Evolutionary conservation across 352 stramenopile genomes (phyloP).

Genomic region (Phytophthora sp.): DNA sequence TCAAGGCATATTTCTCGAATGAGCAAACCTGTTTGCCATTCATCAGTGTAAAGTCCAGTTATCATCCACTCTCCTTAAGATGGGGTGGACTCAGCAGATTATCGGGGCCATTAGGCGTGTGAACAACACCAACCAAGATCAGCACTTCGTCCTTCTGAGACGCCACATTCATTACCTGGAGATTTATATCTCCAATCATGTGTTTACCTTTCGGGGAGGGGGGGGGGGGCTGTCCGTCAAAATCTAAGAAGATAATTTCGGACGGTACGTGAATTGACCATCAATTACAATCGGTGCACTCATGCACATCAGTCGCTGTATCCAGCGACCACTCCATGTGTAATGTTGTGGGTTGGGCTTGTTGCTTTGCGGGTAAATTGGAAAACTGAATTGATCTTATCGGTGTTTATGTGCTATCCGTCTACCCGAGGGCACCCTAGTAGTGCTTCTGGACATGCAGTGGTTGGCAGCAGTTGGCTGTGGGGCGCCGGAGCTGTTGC

Average conservation of each 20-base stretch:
- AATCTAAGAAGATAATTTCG: background rate
- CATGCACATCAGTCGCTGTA: background rate
- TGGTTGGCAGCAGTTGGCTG: too few relatives aligned
- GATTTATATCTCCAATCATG: background rate
- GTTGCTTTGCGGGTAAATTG: too few relatives aligned
- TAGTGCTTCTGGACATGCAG: too few relatives aligned
- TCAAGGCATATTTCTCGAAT: too few relatives aligned
- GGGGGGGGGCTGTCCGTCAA: background rate
- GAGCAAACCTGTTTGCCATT: too few relatives aligned
- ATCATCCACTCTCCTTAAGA: background rate
- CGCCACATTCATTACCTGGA: too few relatives aligned
- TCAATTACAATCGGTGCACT: background rate
- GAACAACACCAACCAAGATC: background rate
- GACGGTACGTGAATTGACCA: background rate
- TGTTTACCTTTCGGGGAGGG: background rate
- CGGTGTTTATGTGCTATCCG: too few relatives aligned
- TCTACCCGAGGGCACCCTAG: too few relatives aligned
- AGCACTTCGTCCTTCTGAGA: background rate
- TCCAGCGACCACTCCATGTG: background rate
- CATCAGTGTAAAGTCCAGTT: background rate
- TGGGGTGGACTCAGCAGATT: background rate
- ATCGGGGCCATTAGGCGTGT: background rate
- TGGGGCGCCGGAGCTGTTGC: too few relatives aligned
- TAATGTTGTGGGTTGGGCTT: too few relatives aligned
- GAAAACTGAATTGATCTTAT: too few relatives aligned